Percentiles rank a stretch among this genome's conserved stretches.
These are phyloP conservation scores for Populus alba DNA, from an alignment of 345 rosid genomes.

Conservation along the genomic window DNA sequence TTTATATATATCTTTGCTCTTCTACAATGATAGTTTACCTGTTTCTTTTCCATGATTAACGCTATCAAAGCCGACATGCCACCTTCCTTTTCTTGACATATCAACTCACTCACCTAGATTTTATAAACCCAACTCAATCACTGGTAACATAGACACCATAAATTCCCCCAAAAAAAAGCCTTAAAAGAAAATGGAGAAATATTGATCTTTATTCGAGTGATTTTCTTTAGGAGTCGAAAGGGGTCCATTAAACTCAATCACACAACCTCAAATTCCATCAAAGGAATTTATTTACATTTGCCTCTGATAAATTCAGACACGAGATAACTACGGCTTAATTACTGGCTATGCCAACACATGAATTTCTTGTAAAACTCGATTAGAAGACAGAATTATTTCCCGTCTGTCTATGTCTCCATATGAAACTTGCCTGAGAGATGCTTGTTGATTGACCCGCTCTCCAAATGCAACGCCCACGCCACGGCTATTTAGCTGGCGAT, in stretches of 20 bases:
- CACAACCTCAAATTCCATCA: background rate
- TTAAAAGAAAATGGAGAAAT: too few species aligned
- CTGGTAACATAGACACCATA: background rate
- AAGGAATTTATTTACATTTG: too few species aligned
- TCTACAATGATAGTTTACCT: background rate
- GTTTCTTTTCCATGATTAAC: background rate
- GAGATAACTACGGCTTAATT: background rate
- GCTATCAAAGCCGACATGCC: background rate
- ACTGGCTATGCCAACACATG: background rate
- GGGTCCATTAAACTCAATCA: background rate
- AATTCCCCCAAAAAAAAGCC: background rate
- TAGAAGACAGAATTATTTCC: background rate
- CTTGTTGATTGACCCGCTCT: background rate
- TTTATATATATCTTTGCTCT: background rate
- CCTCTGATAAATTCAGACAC: background rate
- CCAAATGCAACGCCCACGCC: background rate
- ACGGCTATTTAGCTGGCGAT: background rate
- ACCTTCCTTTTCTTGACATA: constrained; percentile 6
- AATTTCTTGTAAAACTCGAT: background rate
- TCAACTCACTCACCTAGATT: background rate
- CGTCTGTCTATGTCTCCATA: background rate
- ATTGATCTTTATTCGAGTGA: background rate
- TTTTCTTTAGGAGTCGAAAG: background rate
- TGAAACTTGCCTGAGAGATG: background rate
- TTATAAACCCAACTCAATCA: background rate